phyloP scores from a whole-genome alignment of 805 yeast species.

The Ogataea trehalophila region DNA sequence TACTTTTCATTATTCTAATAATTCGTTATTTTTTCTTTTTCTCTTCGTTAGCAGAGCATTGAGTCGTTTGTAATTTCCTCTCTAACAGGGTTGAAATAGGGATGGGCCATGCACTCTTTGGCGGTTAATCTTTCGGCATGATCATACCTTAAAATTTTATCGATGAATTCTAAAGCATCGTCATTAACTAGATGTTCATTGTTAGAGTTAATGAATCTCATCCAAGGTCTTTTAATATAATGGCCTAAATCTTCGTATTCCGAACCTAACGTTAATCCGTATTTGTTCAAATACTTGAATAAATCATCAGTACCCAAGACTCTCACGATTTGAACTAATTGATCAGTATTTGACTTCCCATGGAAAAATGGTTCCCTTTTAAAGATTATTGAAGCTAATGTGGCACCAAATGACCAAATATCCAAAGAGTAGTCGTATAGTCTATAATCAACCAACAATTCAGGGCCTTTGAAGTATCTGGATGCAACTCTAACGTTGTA shows the following conservation, averaged over 20 bases:
- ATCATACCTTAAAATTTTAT: conserved; percentile 74
- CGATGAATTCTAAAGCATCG: conserved; percentile 78
- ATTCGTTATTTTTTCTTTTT: background rate
- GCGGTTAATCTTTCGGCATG: conserved; percentile 89
- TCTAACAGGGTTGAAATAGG: conserved; percentile 33
- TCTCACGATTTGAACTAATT: conserved; percentile 81
- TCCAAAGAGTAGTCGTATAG: conserved; percentile 90
- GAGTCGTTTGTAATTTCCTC: conserved; percentile 4
- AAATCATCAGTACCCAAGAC: conserved; percentile 84
- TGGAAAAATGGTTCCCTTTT: conserved; percentile 90
- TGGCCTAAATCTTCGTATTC: conserved; percentile 77
- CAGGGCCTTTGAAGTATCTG: conserved; percentile 91
- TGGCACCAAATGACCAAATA: conserved; percentile 92
- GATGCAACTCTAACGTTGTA: conserved; percentile 94
- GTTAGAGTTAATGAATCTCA: conserved; percentile 60
- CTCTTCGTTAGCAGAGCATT: background rate
- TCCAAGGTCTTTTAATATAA: conserved; percentile 86
- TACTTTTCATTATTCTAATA: no score
- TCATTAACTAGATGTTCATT: conserved; percentile 65
- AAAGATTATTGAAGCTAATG: conserved; percentile 85
- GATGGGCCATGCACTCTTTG: conserved; percentile 78
- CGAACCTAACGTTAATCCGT: conserved; percentile 61
- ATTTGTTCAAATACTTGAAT: conserved; percentile 62
- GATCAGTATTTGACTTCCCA: conserved; percentile 88
- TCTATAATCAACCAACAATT: conserved; percentile 76